A percentile compares a stretch with the other conserved stretches of the same genome.
phyloP scores from a whole-genome alignment of 345 rosid genomes.

The Boechera stricta region DNA sequence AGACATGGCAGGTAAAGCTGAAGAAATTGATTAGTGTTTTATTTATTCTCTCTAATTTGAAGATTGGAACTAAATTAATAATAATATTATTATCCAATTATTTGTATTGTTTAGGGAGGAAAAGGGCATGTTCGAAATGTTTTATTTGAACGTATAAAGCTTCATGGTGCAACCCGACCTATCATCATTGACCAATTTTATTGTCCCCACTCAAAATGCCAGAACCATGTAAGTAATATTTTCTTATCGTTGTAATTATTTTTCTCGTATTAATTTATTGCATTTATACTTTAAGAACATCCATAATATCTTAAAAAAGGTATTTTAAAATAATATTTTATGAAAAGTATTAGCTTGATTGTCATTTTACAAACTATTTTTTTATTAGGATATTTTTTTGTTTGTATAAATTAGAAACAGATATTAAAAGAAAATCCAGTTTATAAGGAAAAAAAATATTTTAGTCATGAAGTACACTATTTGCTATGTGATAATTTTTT shows the following conservation, averaged over 20 bases:
- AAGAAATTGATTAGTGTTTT: background rate
- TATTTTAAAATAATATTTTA: too few relatives aligned
- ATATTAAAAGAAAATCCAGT: background rate
- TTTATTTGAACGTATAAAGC: constrained; percentile 43
- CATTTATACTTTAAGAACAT: too few relatives aligned
- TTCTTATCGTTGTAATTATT: too few relatives aligned
- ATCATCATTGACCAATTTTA: constrained; percentile 65
- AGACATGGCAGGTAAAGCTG: constrained; percentile 59
- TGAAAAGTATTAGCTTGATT: background rate
- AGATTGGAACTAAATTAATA: background rate
- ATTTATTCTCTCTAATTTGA: background rate
- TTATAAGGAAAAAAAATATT: background rate
- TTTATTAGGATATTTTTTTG: background rate
- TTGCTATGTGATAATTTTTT: background rate
- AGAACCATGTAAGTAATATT: constrained; percentile 19
- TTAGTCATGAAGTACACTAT: background rate
- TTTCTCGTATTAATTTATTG: too few relatives aligned
- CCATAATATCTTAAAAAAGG: too few relatives aligned
- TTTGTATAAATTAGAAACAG: background rate
- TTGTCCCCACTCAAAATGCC: constrained; percentile 53
- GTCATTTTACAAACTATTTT: background rate
- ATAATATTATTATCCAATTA: background rate
- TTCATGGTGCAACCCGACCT: constrained; percentile 42
- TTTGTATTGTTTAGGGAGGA: constrained; percentile 50
- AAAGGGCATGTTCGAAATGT: constrained; percentile 54